Conservation (phyloP, 176 grass and related monocot species). For the Rhynchospora pubera region DNA sequence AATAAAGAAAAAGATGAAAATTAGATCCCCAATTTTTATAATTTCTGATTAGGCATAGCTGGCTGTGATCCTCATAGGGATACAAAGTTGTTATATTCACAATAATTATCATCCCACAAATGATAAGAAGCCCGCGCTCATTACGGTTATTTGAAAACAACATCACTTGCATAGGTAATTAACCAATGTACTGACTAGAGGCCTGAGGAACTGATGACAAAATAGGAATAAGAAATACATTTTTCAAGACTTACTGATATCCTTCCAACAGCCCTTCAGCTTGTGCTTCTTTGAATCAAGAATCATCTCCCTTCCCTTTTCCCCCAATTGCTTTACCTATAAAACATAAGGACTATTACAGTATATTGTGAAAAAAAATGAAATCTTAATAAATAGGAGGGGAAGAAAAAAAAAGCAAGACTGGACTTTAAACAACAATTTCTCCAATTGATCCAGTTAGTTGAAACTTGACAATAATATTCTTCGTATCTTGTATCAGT, state of each 20-base stretch:
- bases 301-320: constrained; percentile 61
- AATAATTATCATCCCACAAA: neutral
- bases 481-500: neutral
- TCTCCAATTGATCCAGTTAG: neutral
- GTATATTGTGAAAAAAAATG: neutral
- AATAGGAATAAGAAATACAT: constrained; percentile 12
- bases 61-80: neutral
- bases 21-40: neutral
- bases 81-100: neutral
- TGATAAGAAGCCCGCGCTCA: neutral
- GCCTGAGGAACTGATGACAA: neutral
- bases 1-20: too few species aligned
- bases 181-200: neutral
- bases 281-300: constrained; percentile 6
- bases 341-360: constrained; percentile 19
- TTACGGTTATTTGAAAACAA: too few species aligned
- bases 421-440: too few species aligned
- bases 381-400: constrained; percentile 1
- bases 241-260: constrained; percentile 46
- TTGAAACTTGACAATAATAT: neutral
- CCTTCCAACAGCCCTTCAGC: constrained; percentile 45
- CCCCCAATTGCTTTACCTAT: constrained; percentile 66
- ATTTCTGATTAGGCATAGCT: neutral
- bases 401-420: neutral
- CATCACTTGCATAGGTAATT: neutral